Conservation (phyloP, 2,329 filamentous ascomycete species). For the Pyrenophora teres region DNA sequence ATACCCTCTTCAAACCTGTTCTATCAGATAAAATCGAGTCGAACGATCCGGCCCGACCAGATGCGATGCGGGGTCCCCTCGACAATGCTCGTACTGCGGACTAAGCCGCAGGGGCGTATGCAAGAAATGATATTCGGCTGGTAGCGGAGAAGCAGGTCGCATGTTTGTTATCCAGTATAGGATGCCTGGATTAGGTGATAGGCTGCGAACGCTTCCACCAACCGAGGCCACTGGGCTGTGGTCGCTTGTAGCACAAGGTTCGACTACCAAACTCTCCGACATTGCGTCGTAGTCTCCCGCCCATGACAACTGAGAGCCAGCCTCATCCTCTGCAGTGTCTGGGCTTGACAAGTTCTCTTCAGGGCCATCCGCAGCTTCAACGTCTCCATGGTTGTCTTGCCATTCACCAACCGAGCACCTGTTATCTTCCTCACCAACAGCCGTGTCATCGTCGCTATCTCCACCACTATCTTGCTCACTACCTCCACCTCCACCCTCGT, state of each 20-base stretch:
- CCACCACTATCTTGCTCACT: constrained; percentile 11
- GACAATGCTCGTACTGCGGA: constrained; percentile 36
- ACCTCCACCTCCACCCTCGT: constrained; percentile 18
- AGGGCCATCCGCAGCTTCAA: background rate
- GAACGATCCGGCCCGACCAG: constrained; percentile 26
- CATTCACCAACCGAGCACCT: background rate
- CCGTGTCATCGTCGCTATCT: constrained; percentile 9
- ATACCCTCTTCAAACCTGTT: constrained; percentile 2
- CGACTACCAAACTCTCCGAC: constrained; percentile 6
- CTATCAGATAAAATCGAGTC: constrained; percentile 7
- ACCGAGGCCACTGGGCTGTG: constrained; percentile 2
- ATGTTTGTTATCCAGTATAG: constrained; percentile 16
- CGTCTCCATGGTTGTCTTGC: background rate
- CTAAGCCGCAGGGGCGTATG: constrained; percentile 36
- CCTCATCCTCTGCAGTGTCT: background rate
- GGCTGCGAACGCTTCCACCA: constrained; percentile 16
- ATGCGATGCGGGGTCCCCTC: constrained; percentile 30
- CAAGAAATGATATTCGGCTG: constrained; percentile 29
- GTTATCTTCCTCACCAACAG: constrained; percentile 3
- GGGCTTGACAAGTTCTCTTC: background rate
- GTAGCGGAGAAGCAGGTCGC: background rate
- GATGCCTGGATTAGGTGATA: constrained; percentile 33
- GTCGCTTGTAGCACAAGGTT: background rate
- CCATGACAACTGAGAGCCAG: background rate
- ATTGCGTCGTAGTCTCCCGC: constrained; percentile 6